Base-by-base conservation (phyloP, 1,284 basidiomycete genomes). In the Lignosus rhinocerotis region DNA sequence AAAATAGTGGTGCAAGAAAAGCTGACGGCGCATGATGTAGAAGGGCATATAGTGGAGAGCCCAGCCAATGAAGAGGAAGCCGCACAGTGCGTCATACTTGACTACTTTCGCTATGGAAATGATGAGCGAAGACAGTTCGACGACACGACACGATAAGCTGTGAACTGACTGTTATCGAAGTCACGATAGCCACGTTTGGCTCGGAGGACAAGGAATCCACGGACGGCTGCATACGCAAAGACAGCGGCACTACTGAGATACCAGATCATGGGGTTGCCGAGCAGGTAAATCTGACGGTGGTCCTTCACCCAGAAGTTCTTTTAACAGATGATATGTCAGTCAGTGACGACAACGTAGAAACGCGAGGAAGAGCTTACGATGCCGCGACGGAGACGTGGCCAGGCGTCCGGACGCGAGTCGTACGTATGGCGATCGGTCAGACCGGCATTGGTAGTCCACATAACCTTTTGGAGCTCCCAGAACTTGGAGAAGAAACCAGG, bases 261-360 rank as follows among this genome's bases (percentile, higher is more conserved):
- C 96, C 96, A 98, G 19, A 97, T 81, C 60, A 96, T 79, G 0
- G 95, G 94, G 73, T 98, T 99, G 7, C 96, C 96, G 33, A 98
- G 82, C 44, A 99, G 82, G 74, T 99, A 99, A 59, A 99, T 91
- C 70, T 98, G 96, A 38, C 85, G 83, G 72, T 98, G 90, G 62
- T 98, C 92, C 73, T 96, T 95, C 43, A 96, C 94, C 97, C 97
- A 99, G 77, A 98, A 99, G 77, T 96, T 95, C 90, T 93, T 63
- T 34, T 41, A 36, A 52, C 25, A 25, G 25, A 25, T 25, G 4
- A 25, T 4, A 25, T 25, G 25, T 25, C 25, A 4, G 25, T 25
- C 2, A 25, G 25, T 2, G 25, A 25, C 4, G 25, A 25, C 25
- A 25, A 25, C 25, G 25, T 25, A 25, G 25, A 25, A 25, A 25